Percentiles rank a stretch among this genome's conserved stretches.
Conservation (phyloP, 2,329 filamentous ascomycete genomes). For the Didymella pinodella region DNA sequence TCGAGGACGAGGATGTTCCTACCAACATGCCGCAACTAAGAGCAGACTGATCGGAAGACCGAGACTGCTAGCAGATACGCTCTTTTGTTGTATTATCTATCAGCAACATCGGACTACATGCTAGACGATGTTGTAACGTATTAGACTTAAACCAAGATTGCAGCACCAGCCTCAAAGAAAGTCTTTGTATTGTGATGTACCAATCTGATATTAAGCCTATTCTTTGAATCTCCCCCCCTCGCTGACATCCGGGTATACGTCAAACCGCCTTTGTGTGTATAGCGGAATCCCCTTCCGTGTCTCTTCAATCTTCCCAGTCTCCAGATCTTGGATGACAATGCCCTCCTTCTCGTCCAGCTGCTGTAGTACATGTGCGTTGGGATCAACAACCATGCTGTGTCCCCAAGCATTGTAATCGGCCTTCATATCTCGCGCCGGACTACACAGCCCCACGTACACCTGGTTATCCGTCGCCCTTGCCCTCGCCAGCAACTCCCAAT, state of each 20-base stretch:
- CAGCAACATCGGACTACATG: constrained; percentile 1
- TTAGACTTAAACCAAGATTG: no score
- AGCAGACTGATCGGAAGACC: constrained; percentile 16
- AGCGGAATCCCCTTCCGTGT: constrained; percentile 78
- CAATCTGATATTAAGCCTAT: constrained; percentile 5
- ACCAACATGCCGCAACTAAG: constrained; percentile 18
- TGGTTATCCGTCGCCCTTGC: constrained; percentile 93
- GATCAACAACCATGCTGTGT: constrained; percentile 87
- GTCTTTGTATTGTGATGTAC: neutral
- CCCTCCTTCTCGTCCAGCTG: constrained; percentile 82
- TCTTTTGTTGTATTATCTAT: neutral
- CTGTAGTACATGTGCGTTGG: constrained; percentile 80
- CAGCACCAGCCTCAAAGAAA: neutral
- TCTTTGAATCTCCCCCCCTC: constrained; percentile 60
- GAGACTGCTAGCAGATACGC: neutral
- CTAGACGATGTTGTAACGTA: neutral
- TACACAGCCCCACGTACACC: constrained; percentile 91
- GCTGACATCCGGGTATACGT: constrained; percentile 93
- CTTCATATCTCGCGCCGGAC: constrained; percentile 79
- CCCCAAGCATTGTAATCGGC: constrained; percentile 90
- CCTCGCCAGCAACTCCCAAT: constrained; percentile 85
- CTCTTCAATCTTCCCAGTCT: constrained; percentile 53
- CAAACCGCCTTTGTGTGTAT: constrained; percentile 84
- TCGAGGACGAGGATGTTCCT: constrained; percentile 4
- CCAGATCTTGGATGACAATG: constrained; percentile 70